A percentile compares a stretch with the other conserved stretches of the same genome.
Evolutionary conservation across 208 protist species (phyloP).

Genomic region (Acanthamoeba divionensis): DNA sequence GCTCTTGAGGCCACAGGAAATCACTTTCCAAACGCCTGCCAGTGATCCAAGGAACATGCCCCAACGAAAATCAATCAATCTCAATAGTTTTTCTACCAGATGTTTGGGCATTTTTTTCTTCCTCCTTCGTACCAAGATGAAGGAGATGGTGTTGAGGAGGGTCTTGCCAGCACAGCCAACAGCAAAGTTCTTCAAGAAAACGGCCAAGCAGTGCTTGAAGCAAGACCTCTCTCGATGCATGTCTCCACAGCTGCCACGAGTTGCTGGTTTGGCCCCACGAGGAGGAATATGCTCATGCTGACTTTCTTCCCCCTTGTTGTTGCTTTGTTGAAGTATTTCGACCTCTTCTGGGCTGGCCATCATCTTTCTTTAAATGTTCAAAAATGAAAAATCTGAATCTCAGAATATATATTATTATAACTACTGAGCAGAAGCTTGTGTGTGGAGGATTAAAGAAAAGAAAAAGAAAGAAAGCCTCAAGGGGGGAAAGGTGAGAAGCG

Average conservation of each 20-base stretch:
- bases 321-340: too few species aligned
- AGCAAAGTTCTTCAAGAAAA: not conserved
- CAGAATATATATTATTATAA: too few species aligned
- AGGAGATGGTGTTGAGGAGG: constrained; percentile 15
- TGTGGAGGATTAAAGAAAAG: too few species aligned
- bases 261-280: too few species aligned
- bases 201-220: not conserved
- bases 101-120: constrained; percentile 5
- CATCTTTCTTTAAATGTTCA: too few species aligned
- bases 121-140: not conserved
- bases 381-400: too few species aligned
- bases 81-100: not conserved
- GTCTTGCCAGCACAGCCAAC: not conserved
- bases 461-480: too few species aligned
- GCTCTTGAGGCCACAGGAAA: not conserved
- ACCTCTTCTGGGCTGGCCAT: too few species aligned
- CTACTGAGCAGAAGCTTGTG: too few species aligned
- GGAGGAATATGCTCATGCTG: too few species aligned
- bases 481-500: too few species aligned
- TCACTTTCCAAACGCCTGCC: not conserved
- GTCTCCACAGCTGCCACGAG: constrained; percentile 7
- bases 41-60: constrained; percentile 36
- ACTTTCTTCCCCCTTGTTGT: too few species aligned
- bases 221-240: constrained; percentile 20
- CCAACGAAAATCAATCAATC: constrained; percentile 7